phyloP scores from a whole-genome alignment of 768 basidiomycete species.

The Xerocomellus chrysenteron region DNA sequence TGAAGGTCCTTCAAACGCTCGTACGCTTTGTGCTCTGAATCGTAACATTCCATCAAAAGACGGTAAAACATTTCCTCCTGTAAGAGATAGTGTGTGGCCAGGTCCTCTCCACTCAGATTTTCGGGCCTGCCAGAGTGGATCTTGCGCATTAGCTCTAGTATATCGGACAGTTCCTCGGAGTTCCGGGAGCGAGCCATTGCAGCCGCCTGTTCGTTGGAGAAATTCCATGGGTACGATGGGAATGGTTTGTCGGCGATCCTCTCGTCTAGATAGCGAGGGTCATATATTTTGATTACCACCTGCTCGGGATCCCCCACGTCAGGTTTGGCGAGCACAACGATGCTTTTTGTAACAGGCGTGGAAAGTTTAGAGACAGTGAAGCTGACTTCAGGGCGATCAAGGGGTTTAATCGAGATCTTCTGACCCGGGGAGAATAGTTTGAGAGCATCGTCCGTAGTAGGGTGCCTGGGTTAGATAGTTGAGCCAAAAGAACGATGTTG shows the following conservation, averaged over 20 bases:
- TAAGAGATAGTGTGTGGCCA: neutral
- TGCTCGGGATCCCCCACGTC: neutral
- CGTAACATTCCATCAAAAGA: neutral
- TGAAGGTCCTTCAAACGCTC: neutral
- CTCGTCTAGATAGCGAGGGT: conserved; percentile 6
- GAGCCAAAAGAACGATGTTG: neutral
- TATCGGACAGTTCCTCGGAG: neutral
- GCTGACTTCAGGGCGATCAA: neutral
- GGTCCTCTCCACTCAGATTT: neutral
- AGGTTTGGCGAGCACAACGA: conserved; percentile 1
- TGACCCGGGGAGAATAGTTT: conserved; percentile 1
- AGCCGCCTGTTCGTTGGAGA: neutral
- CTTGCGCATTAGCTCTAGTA: too few species aligned
- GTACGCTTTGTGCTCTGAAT: neutral
- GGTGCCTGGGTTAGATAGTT: neutral
- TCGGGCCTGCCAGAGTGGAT: neutral
- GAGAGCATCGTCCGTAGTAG: neutral
- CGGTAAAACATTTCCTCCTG: neutral
- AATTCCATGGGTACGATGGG: neutral
- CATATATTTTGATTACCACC: conserved; percentile 5
- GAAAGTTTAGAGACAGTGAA: conserved; percentile 1
- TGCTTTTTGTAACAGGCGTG: neutral
- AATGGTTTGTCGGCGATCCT: neutral
- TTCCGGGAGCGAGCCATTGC: neutral
- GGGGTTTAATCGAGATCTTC: neutral